Evolutionary conservation across 106 monocot genomes (phyloP), one percentile per base, ranked within the genome.

Genomic region (Xerophyta viscosa): DNA sequence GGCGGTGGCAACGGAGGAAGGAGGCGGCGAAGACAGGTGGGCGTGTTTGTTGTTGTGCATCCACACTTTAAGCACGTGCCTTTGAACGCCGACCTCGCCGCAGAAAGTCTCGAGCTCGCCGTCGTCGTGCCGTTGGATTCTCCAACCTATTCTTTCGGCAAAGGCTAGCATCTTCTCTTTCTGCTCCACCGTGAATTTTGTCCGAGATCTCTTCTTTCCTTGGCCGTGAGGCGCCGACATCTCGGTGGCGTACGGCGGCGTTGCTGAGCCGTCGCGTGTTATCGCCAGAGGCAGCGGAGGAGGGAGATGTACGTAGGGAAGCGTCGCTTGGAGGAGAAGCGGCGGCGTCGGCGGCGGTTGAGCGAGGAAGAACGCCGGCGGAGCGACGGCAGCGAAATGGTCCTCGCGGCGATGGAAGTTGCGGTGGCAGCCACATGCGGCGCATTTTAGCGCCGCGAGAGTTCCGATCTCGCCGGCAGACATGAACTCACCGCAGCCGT

Each of bases 101-200:
- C 78, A 82, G 67, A 92, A 92, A 50, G 73, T 60, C 42, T 82
- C 75, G 2, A 92, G 68, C 25, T 68, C 75, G 8, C 19, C 67
- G 21, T 73, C 91, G 27, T 86, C 91, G 47, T 76, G 68, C 60
- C 71, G 76, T 54, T 81, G 63, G 55, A 92, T 78, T 65, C 82
- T 68, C 91, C 91, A 92, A 17, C 91, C 91, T 2, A 82, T 55
- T 66, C 57, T 62, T 67, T 92, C 86, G 0, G 91, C 91, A 46
- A 92, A 86, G 27, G 52, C 80, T 64, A 55, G 60, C 91, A 92
- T 92, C 69, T 60, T 72, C 66, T 92, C 86, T 75, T 86, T 92
- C 73, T 92, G 91, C 63, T 68, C 67, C 50, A 48, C 29, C 2
- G 71, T 71, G 56, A 75, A 81, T 50, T 68, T 72, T 3, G 71